A percentile compares a stretch with the other conserved stretches of the same genome.
phyloP scores from a whole-genome alignment of 345 rosid species.

The Iberis pinnata region DNA sequence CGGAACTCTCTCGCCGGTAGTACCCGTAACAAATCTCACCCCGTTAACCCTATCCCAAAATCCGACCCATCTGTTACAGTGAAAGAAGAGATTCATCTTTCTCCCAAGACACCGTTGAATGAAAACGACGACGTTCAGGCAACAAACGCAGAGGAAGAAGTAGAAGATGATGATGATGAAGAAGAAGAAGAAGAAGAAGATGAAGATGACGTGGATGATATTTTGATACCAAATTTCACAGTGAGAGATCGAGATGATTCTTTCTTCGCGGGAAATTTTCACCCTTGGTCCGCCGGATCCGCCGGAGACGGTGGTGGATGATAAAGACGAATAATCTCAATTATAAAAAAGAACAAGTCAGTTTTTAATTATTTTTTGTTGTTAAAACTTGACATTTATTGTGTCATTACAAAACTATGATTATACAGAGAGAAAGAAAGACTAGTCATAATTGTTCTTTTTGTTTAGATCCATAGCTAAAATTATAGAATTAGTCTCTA shows the following conservation, averaged over 20 bases:
- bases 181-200: slow-evolving; percentile 2
- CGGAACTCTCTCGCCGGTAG: slow-evolving; percentile 92
- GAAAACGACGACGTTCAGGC: slow-evolving; percentile 22
- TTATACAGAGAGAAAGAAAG: neutral
- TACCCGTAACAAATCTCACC: slow-evolving; percentile 49
- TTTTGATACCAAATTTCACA: slow-evolving; percentile 49
- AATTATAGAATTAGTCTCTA: neutral
- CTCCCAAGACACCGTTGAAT: slow-evolving; percentile 48
- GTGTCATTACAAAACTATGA: slow-evolving; percentile 18
- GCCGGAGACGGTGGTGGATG: slow-evolving; percentile 32
- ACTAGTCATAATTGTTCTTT: slow-evolving; percentile 7
- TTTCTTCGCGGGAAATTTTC: slow-evolving; percentile 33
- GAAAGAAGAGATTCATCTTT: slow-evolving; percentile 35
- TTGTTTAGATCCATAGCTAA: slow-evolving; percentile 9
- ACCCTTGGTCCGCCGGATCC: slow-evolving; percentile 34
- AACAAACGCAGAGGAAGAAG: slow-evolving; percentile 18
- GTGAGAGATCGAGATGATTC: slow-evolving; percentile 51
- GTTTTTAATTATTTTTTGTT: slow-evolving; percentile 6
- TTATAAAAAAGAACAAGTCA: neutral
- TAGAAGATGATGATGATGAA: neutral
- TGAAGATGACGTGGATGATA: slow-evolving; percentile 38
- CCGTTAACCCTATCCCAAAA: slow-evolving; percentile 24
- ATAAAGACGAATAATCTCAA: slow-evolving; percentile 16
- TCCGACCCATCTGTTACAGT: slow-evolving; percentile 9
- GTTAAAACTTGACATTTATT: slow-evolving; percentile 21